Evolutionary conservation across 352 stramenopile genomes (phyloP).

Genomic region (Bremia lactucae): DNA sequence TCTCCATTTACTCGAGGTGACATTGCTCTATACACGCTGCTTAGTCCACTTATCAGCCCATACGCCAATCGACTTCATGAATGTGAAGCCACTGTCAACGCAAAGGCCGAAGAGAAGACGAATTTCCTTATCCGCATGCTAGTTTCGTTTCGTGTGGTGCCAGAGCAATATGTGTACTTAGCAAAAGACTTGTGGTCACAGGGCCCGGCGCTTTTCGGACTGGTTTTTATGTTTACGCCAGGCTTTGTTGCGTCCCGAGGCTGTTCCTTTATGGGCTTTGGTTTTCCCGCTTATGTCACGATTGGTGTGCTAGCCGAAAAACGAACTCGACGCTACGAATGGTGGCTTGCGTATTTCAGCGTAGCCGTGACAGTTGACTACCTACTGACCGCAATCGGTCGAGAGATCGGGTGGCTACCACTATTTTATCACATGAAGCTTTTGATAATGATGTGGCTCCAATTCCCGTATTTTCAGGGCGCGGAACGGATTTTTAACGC

Average conservation of each 20-base stretch:
- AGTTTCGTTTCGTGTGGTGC: conserved; percentile 50
- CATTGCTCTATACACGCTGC: conserved; percentile 56
- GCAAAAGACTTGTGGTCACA: conserved; percentile 73
- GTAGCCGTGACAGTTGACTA: conserved; percentile 66
- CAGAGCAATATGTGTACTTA: conserved; percentile 53
- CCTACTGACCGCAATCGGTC: conserved; percentile 39
- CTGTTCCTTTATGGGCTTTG: conserved; percentile 63
- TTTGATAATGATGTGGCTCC: conserved; percentile 77
- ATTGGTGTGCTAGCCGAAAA: conserved; percentile 74
- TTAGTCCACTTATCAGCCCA: conserved; percentile 58
- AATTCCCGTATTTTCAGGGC: conserved; percentile 86
- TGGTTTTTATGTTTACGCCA: conserved; percentile 82
- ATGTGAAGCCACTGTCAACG: conserved; percentile 8
- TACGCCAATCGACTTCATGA: conserved; percentile 64
- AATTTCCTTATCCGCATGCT: conserved; percentile 65
- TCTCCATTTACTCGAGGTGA: conserved; percentile 60
- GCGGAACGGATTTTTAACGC: conserved; percentile 74
- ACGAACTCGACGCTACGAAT: conserved; percentile 70
- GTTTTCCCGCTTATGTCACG: conserved; percentile 73
- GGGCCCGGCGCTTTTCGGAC: conserved; percentile 54
- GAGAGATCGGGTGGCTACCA: conserved; percentile 64
- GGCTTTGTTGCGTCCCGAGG: conserved; percentile 72
- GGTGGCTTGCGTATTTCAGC: conserved; percentile 80
- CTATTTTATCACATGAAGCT: conserved; percentile 84
- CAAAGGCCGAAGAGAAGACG: conserved; percentile 26